Conservation (phyloP, 441 rosid species). For the Arabidopsis lyrata region DNA sequence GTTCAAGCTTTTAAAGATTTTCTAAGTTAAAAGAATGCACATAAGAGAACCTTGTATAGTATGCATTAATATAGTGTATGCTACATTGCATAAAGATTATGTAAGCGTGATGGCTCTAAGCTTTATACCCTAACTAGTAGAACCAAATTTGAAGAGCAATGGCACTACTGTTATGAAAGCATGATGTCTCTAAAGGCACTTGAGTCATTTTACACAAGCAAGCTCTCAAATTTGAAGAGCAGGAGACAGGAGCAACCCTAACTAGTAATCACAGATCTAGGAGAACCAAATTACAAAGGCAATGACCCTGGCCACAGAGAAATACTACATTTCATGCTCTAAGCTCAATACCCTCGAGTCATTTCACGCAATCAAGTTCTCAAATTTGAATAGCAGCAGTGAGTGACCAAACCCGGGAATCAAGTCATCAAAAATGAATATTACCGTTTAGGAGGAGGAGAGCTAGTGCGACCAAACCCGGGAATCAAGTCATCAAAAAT, state of each 20-base stretch:
- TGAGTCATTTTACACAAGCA: not conserved
- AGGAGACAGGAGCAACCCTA: not conserved
- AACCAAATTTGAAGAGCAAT: not conserved
- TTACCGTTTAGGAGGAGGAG: conserved; percentile 51
- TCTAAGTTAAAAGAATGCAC: not conserved
- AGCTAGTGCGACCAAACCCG: conserved; percentile 59
- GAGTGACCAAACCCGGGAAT: too few species aligned
- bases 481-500: conserved; percentile 74
- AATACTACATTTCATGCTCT: conserved; percentile 5
- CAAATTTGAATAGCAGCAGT: too few species aligned
- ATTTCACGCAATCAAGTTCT: not conserved
- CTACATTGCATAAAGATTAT: not conserved
- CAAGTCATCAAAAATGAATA: too few species aligned
- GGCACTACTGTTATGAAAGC: not conserved
- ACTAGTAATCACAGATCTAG: too few species aligned
- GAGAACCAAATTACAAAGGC: not conserved
- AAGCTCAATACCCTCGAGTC: not conserved
- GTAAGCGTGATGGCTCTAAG: not conserved
- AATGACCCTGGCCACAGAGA: too few species aligned
- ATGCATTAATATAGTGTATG: not conserved
- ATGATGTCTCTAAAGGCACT: not conserved
- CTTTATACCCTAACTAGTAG: not conserved
- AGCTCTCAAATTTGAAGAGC: not conserved
- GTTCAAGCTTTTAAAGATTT: not conserved
- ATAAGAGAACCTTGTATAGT: not conserved